Evolutionary conservation across 768 basidiomycete genomes (phyloP), one percentile per base, ranked within the genome.

Genomic region (Mycena alexandri): DNA sequence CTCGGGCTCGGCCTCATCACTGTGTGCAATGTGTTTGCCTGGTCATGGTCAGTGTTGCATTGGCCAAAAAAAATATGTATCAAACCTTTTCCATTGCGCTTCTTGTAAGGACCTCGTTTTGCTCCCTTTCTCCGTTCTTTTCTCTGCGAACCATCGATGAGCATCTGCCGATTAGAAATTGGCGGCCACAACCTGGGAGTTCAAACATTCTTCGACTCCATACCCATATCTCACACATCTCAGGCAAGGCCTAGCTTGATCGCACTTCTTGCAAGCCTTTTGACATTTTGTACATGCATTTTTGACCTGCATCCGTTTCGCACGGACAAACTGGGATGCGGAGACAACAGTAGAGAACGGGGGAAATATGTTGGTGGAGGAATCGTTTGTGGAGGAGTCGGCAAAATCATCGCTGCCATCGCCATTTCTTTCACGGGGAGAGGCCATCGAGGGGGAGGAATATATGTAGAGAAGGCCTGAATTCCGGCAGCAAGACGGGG

Each of bases 231-330:
- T 95, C 75, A 95, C 90, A 74, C 96, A 98, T 68, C 96, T 90
- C 63, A 93, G 91, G 78, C 96, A 98, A 67, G 95, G 95, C 70
- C 95, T 87, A 72, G 92, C 94, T 73, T 94, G 93, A 79, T 95
- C 94, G 48, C 62, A 95, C 78, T 94, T 94, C 84, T 95, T 95
- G 85, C 93, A 95, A 3, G 93, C 92, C 77, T 93, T 94, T 79
- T 94, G 94, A 75, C 94, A 95, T 71, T 93, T 93, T 36, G 93
- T 94, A 79, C 94, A 95, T 58, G 93, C 93, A 71, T 94, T 94
- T 86, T 94, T 95, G 83, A 95, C 94, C 74, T 95, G 93, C 59
- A 90, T 85, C 71, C 93, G 92, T 79, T 95, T 95, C 43, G 47
- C 36, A 19, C 51, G 66, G 34, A 47, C 47, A 36, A 46, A 12